phyloP scores from a whole-genome alignment of 129 eudicot species.

The Centaurea solstitialis region DNA sequence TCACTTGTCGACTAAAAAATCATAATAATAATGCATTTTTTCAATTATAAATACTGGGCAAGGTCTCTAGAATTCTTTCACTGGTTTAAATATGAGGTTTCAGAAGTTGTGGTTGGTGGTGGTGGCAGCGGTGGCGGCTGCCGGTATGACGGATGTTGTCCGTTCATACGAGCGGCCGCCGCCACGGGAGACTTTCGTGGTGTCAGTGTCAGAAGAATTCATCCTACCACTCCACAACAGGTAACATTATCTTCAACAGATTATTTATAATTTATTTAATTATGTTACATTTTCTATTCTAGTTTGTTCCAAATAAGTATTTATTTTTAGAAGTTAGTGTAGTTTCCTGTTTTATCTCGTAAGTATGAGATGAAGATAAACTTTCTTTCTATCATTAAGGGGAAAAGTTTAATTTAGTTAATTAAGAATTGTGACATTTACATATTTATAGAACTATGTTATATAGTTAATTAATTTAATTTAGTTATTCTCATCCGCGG shows the following conservation, averaged over 20 bases:
- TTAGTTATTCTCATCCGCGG: too few relatives aligned
- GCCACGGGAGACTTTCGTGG: slow-evolving; percentile 22
- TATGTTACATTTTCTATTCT: neutral
- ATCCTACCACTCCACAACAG: slow-evolving; percentile 50
- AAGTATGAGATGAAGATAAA: too few relatives aligned
- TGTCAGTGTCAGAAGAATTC: slow-evolving; percentile 22
- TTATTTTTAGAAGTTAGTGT: too few relatives aligned
- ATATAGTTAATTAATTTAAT: too few relatives aligned
- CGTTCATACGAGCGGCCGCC: slow-evolving; percentile 46
- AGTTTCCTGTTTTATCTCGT: too few relatives aligned
- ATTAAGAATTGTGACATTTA: neutral
- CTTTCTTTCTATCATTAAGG: neutral
- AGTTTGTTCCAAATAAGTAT: too few relatives aligned
- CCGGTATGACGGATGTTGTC: slow-evolving; percentile 5
- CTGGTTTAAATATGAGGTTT: slow-evolving; percentile 13
- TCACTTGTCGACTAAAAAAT: neutral
- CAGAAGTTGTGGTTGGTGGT: neutral
- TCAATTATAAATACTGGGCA: neutral
- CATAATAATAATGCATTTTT: neutral
- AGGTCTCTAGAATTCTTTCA: neutral
- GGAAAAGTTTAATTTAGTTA: neutral
- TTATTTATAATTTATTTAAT: neutral
- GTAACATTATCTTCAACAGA: slow-evolving; percentile 14
- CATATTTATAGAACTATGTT: too few relatives aligned
- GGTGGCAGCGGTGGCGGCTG: neutral